Conservation (phyloP, 2,329 filamentous ascomycete species). For the Ilyonectria mors-panacis region DNA sequence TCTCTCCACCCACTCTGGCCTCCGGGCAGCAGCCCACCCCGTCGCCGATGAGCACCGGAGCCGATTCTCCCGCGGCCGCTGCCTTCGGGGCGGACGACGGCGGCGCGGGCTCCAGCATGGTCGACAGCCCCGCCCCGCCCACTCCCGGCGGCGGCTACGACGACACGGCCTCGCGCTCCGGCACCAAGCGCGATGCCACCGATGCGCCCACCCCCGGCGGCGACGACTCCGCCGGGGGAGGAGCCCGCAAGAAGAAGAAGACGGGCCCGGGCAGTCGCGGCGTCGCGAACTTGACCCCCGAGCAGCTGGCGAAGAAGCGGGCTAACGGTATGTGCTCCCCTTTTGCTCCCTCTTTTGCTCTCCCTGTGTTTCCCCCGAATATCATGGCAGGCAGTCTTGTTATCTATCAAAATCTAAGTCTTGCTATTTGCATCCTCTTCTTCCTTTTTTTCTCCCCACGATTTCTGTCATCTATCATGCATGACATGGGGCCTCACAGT, state of each 20-base stretch:
- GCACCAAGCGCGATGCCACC: slow-evolving; percentile 41
- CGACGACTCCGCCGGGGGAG: slow-evolving; percentile 39
- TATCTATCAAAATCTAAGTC: background rate
- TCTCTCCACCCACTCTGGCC: slow-evolving; percentile 21
- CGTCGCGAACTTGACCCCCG: slow-evolving; percentile 77
- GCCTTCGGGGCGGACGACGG: slow-evolving; percentile 37
- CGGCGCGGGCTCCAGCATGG: slow-evolving; percentile 18
- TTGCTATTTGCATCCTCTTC: background rate
- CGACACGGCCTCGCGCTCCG: slow-evolving; percentile 2
- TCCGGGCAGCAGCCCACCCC: slow-evolving; percentile 12
- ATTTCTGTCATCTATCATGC: background rate
- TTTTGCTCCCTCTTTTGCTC: background rate
- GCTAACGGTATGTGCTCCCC: slow-evolving; percentile 65
- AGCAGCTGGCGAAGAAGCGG: slow-evolving; percentile 79
- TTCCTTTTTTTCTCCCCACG: background rate
- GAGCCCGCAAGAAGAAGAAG: slow-evolving; percentile 62
- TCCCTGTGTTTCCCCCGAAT: background rate
- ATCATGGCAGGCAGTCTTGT: background rate
- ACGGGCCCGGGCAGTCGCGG: slow-evolving; percentile 62
- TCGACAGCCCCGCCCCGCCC: slow-evolving; percentile 35
- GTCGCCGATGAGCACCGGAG: slow-evolving; percentile 42
- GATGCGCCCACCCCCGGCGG: slow-evolving; percentile 41
- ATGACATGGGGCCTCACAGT: background rate
- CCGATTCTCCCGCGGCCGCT: slow-evolving; percentile 31
- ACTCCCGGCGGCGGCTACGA: slow-evolving; percentile 29